Evolutionary conservation across 352 stramenopile genomes (phyloP).

Genomic region (Phytophthora niederhauseri): DNA sequence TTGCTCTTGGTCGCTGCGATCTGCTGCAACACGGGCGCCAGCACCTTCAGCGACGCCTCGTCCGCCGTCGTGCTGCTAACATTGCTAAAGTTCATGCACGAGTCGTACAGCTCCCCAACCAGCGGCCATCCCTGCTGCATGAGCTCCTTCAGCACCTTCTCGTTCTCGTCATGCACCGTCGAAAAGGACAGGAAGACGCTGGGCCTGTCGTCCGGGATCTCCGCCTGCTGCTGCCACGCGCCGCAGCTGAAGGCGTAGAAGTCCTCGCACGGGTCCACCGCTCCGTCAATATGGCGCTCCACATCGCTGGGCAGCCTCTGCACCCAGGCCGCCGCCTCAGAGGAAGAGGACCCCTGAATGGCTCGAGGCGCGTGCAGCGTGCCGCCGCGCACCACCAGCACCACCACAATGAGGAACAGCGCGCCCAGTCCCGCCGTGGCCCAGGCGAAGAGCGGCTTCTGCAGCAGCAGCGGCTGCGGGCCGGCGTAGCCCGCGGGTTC

Average conservation of each 20-base stretch:
- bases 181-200: slow-evolving; percentile 46
- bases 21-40: slow-evolving; percentile 43
- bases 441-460: slow-evolving; percentile 33
- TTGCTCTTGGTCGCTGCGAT: slow-evolving; percentile 47
- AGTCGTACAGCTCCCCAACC: slow-evolving; percentile 60
- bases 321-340: slow-evolving; percentile 16
- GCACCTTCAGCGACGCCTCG: slow-evolving; percentile 20
- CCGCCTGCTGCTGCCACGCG: slow-evolving; percentile 45
- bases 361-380: slow-evolving; percentile 38
- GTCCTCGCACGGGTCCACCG: slow-evolving; percentile 64
- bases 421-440: slow-evolving; percentile 35
- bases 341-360: slow-evolving; percentile 15
- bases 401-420: slow-evolving; percentile 53
- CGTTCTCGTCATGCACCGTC: slow-evolving; percentile 39
- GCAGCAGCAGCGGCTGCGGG: slow-evolving; percentile 17
- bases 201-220: slow-evolving; percentile 46
- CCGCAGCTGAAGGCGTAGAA: slow-evolving; percentile 83
- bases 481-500: slow-evolving; percentile 10
- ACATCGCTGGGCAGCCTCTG: slow-evolving; percentile 45
- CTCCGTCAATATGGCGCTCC: slow-evolving; percentile 46
- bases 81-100: slow-evolving; percentile 68
- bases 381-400: slow-evolving; percentile 44
- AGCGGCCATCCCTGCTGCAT: slow-evolving; percentile 70
- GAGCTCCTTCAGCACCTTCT: slow-evolving; percentile 53
- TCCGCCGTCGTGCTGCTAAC: slow-evolving; percentile 49